Evolutionary conservation across 1,284 basidiomycete species (phyloP).

Genomic region (Mycosarcoma mackinlayi): DNA sequence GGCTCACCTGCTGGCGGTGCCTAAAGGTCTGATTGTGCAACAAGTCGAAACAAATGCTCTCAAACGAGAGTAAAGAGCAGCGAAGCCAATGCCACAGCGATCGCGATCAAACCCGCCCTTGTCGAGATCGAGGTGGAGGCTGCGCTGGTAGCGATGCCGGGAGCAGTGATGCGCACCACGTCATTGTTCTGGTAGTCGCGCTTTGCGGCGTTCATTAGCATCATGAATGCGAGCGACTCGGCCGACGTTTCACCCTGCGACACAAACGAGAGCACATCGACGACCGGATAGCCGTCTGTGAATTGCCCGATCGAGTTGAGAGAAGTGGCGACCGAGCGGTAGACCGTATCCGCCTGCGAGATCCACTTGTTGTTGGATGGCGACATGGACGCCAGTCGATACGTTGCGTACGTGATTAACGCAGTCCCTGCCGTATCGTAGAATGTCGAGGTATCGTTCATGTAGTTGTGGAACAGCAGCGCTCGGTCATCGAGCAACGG

Average conservation of each 20-base stretch:
- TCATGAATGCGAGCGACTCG: constrained; percentile 59
- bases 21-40: constrained; percentile 3
- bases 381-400: constrained; percentile 59
- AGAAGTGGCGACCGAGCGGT: constrained; percentile 46
- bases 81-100: constrained; percentile 2
- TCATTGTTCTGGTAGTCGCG: constrained; percentile 53
- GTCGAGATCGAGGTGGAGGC: neutral
- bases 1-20: neutral
- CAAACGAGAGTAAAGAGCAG: constrained; percentile 1
- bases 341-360: constrained; percentile 49
- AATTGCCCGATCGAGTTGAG: constrained; percentile 51
- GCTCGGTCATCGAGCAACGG: constrained; percentile 70
- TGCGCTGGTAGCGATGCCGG: constrained; percentile 15
- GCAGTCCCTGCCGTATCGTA: constrained; percentile 58
- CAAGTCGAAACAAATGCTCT: neutral
- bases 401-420: constrained; percentile 61
- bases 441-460: constrained; percentile 54
- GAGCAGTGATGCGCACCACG: constrained; percentile 31
- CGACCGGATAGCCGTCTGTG: constrained; percentile 40
- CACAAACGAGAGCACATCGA: constrained; percentile 60
- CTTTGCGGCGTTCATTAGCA: constrained; percentile 60
- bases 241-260: constrained; percentile 48
- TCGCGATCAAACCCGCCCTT: neutral
- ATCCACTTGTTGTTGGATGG: constrained; percentile 33
- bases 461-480: constrained; percentile 62